Conservation (phyloP, 2,329 filamentous ascomycete genomes). For the Xylaria sp. region DNA sequence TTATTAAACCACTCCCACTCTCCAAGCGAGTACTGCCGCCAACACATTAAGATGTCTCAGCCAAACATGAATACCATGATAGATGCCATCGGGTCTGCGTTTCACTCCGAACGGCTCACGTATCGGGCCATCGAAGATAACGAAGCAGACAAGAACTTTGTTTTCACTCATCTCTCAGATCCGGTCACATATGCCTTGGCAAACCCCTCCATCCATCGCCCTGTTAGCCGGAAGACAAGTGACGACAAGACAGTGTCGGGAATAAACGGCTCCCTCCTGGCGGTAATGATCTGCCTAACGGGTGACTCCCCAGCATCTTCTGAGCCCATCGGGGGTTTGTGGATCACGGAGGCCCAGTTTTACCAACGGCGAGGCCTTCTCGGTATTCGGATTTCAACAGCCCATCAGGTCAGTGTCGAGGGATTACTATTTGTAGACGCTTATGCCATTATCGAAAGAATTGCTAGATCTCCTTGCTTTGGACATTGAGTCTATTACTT, state of each 20-base stretch:
- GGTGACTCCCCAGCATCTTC: slow-evolving; percentile 3
- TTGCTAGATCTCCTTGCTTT: slow-evolving; percentile 30
- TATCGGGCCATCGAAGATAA: slow-evolving; percentile 36
- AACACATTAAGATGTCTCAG: slow-evolving; percentile 1
- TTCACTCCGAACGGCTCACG: slow-evolving; percentile 34
- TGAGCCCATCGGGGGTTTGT: slow-evolving; percentile 10
- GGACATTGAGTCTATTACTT: background rate
- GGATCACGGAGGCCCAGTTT: background rate
- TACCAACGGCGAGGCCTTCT: slow-evolving; percentile 21
- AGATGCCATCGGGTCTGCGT: slow-evolving; percentile 25
- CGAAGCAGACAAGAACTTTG: slow-evolving; percentile 29
- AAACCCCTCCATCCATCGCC: slow-evolving; percentile 22
- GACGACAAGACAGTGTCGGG: slow-evolving; percentile 22
- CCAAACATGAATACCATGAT: slow-evolving; percentile 23
- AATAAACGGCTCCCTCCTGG: slow-evolving; percentile 19
- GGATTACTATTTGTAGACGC: background rate
- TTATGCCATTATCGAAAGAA: background rate
- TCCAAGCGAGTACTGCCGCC: background rate
- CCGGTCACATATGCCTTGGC: slow-evolving; percentile 25
- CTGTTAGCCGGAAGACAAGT: slow-evolving; percentile 16
- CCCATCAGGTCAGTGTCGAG: slow-evolving; percentile 10
- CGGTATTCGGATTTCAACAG: slow-evolving; percentile 9
- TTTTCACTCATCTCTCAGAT: slow-evolving; percentile 29
- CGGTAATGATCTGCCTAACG: slow-evolving; percentile 27
- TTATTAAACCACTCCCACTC: background rate